phyloP scores from a whole-genome alignment of 2,329 filamentous ascomycete genomes.

The Xylariaceae sp. region DNA sequence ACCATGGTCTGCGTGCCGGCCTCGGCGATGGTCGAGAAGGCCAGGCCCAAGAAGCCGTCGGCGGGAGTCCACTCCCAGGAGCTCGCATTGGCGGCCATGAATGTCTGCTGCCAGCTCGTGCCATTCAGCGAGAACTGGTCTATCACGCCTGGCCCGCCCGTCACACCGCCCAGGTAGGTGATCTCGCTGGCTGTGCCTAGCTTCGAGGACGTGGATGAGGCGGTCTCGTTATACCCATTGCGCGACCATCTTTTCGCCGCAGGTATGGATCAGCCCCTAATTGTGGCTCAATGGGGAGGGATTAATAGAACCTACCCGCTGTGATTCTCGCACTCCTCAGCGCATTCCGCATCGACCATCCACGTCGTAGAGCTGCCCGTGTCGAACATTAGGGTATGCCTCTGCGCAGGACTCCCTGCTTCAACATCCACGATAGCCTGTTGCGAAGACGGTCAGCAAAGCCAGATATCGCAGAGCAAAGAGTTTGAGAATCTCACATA shows the following conservation, averaged over 20 bases:
- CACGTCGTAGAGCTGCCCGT: conserved; percentile 29
- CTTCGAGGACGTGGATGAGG: conserved; percentile 18
- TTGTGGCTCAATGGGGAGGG: background rate
- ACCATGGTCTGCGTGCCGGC: conserved; percentile 23
- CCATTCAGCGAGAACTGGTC: conserved; percentile 18
- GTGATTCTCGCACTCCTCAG: conserved; percentile 18
- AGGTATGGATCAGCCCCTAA: background rate
- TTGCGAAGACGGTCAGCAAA: background rate
- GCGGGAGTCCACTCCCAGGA: conserved; percentile 22
- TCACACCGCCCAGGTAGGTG: conserved; percentile 24
- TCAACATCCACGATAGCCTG: conserved; percentile 8
- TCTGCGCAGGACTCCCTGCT: conserved; percentile 23
- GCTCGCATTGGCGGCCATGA: conserved; percentile 23
- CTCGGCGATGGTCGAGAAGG: conserved; percentile 25
- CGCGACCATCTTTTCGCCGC: conserved; percentile 18
- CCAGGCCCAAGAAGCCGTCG: conserved; percentile 29
- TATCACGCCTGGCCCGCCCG: conserved; percentile 16
- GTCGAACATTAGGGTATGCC: conserved; percentile 25
- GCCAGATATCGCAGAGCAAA: no score
- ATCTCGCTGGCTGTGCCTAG: conserved; percentile 18
- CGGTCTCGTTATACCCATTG: conserved; percentile 19
- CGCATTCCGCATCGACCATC: conserved; percentile 22
- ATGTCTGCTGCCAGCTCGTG: conserved; percentile 20
- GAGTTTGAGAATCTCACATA: no score
- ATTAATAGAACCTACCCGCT: conserved; percentile 10